These are phyloP conservation scores for Corniculantispora saksenae DNA, from an alignment of 2,329 filamentous ascomycete species.

Conservation along the genomic window DNA sequence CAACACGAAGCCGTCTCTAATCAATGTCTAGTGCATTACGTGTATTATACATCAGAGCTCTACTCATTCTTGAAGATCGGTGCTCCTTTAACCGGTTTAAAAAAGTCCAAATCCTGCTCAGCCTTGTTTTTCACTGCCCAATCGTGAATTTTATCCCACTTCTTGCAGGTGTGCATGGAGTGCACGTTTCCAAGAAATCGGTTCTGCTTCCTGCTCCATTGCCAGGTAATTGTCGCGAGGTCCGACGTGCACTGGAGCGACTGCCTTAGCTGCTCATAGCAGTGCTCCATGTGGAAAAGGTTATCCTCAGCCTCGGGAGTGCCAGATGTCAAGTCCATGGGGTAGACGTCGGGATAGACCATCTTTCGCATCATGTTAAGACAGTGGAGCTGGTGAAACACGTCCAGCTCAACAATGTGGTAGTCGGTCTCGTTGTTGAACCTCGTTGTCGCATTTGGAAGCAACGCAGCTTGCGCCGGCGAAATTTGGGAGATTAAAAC, in stretches of 20 bases:
- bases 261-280: constrained; percentile 54
- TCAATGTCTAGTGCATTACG: not conserved
- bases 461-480: constrained; percentile 50
- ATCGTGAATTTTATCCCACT: constrained; percentile 51
- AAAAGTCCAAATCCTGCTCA: constrained; percentile 20
- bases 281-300: constrained; percentile 43
- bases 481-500: constrained; percentile 62
- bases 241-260: constrained; percentile 57
- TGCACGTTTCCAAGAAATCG: constrained; percentile 55
- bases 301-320: constrained; percentile 45
- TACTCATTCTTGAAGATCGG: constrained; percentile 17
- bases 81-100: constrained; percentile 21
- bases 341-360: constrained; percentile 50
- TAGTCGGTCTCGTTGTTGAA: constrained; percentile 55
- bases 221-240: constrained; percentile 55
- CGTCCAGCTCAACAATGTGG: constrained; percentile 57
- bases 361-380: constrained; percentile 49
- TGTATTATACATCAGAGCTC: not conserved
- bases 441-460: constrained; percentile 54
- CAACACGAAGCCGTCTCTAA: no score
- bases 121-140: constrained; percentile 44
- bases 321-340: constrained; percentile 40
- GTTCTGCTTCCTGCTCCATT: constrained; percentile 44
- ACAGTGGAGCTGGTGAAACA: constrained; percentile 55
- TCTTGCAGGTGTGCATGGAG: constrained; percentile 53